These are phyloP conservation scores for Rubroboletus satanas DNA, from an alignment of 768 basidiomycete species.

Conservation along the genomic window DNA sequence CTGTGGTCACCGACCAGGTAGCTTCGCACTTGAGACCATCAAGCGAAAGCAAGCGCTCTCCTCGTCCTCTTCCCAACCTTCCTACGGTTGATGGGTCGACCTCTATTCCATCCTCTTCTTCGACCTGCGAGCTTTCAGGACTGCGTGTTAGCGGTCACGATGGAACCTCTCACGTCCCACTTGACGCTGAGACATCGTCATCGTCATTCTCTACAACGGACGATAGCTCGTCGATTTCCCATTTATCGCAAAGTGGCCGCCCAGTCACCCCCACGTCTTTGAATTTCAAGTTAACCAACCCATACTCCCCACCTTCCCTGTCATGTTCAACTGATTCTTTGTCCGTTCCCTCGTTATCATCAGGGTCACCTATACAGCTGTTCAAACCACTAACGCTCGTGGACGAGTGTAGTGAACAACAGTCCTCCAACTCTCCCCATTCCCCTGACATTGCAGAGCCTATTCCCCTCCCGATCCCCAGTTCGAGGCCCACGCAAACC, in stretches of 20 bases:
- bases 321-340: conserved; percentile 61
- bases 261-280: conserved; percentile 35
- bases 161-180: neutral
- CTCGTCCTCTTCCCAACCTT: conserved; percentile 26
- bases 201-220: conserved; percentile 27
- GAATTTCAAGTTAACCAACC: conserved; percentile 26
- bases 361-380: conserved; percentile 34
- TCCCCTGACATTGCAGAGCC: conserved; percentile 32
- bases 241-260: conserved; percentile 27
- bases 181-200: conserved; percentile 21
- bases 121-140: conserved; percentile 2
- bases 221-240: conserved; percentile 34
- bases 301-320: conserved; percentile 43
- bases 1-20: neutral
- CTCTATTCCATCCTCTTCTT: conserved; percentile 4
- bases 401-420: conserved; percentile 28
- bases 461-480: conserved; percentile 22
- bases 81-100: conserved; percentile 11
- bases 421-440: conserved; percentile 22
- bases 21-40: conserved; percentile 1
- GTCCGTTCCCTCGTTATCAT: conserved; percentile 50
- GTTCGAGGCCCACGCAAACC: conserved; percentile 19
- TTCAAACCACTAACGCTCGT: conserved; percentile 38
- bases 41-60: conserved; percentile 15
- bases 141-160: neutral